Base-by-base conservation (phyloP, 371 early-diverging fungal genomes). In the Syncephalastrum contaminatum region DNA sequence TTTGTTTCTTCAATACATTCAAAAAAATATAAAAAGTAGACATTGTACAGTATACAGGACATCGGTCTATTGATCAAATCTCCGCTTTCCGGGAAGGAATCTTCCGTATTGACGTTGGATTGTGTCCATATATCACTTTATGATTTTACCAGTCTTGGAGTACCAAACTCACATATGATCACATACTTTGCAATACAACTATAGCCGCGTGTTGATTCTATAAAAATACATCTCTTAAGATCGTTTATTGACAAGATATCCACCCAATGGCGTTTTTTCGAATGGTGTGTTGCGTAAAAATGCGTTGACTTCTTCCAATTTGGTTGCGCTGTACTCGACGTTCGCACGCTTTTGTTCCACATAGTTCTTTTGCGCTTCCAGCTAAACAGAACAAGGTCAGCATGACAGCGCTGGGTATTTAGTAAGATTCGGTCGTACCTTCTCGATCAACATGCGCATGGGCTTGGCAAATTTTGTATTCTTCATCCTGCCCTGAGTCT, bases 271-370 rank as follows among this genome's bases (percentile, higher is more conserved):
- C 12, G 88, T 86, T 20, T 60, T 61, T 45, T 83, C 82, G 30
- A 79, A 70, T 45, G 61, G 63, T 5, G 75, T 64, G 24, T 78
- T 69, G 64, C 71, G 70, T 56, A 88, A 65, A 59, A 88, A 88
- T 39, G 77, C 67, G 43, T 64, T 67, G 45, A 84, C 88, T 57
- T 85, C 80, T 2, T 80, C 71, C 43, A 84, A 67, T 60, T 93
- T 88, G 21, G 76, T 82, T 2, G 95, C 88, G 41, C 86, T 79
- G 60, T 91, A 93, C 46, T 91, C 91, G 48, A 89, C 83, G 51
- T 80, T 70, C 54, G 81, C 73, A 30, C 94, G 84, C 59, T 86
- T 81, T 51, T 81, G 81, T 64, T 91, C 88, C 54, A 96, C 84
- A 60, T 84, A 89, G 54, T 77, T 76, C 30, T 86, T 72, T 57